Conservation (phyloP, 768 basidiomycete genomes). For the Pulveroboletus sp. region DNA sequence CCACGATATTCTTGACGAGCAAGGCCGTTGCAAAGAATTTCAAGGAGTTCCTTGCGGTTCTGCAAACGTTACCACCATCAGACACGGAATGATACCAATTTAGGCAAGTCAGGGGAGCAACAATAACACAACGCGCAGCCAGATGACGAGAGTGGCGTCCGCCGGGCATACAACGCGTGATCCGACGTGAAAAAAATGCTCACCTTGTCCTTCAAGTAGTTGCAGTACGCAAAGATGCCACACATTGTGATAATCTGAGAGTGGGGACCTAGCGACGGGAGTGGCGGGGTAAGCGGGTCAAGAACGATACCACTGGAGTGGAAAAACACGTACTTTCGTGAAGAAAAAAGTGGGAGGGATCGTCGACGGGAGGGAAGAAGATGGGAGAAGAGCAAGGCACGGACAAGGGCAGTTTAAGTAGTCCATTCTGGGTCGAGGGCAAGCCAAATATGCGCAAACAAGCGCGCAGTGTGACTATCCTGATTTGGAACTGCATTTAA, state of each 20-base stretch:
- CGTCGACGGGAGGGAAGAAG: conserved; percentile 18
- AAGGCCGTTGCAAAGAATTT: conserved; percentile 87
- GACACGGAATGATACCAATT: conserved; percentile 17
- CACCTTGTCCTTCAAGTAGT: conserved; percentile 92
- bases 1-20: conserved; percentile 97
- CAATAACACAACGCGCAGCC: not conserved
- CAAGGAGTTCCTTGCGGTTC: conserved; percentile 89
- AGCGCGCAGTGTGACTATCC: conserved; percentile 7
- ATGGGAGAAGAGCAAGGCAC: conserved; percentile 18
- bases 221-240: conserved; percentile 97
- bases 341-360: not conserved
- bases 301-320: not conserved
- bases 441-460: conserved; percentile 31
- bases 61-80: conserved; percentile 28
- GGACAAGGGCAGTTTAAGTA: conserved; percentile 28
- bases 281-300: not conserved
- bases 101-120: conserved; percentile 14
- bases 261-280: conserved; percentile 1
- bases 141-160: not conserved
- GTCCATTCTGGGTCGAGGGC: conserved; percentile 29
- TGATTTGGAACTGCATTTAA: conserved; percentile 6
- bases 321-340: conserved; percentile 8
- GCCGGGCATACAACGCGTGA: not conserved
- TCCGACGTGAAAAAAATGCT: conserved; percentile 20
- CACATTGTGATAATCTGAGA: conserved; percentile 54